phyloP scores from a whole-genome alignment of 1,139 yeast genomes.

The Saccharomycopsis hybrid region DNA sequence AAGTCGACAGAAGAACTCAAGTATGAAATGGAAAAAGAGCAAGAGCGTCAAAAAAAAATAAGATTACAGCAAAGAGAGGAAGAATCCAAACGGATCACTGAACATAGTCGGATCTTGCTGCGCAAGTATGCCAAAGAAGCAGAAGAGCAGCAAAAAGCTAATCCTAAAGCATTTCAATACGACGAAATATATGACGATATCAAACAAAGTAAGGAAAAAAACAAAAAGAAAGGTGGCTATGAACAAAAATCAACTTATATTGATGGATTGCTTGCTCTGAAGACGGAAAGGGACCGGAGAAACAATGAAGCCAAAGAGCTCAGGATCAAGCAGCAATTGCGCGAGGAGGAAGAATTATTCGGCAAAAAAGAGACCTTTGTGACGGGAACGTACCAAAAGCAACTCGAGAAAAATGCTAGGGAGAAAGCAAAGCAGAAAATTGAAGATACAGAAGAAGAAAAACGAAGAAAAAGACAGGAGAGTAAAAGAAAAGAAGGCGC shows the following conservation, averaged over 20 bases:
- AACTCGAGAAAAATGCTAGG: neutral
- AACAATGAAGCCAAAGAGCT: neutral
- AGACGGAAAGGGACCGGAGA: constrained; percentile 5
- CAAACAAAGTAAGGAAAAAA: neutral
- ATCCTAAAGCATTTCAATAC: constrained; percentile 4
- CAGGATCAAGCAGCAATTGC: neutral
- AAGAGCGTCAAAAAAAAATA: no score
- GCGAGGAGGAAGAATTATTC: neutral
- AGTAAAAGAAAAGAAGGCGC: neutral
- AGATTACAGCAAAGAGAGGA: no score
- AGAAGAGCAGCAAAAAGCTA: neutral
- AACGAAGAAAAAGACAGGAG: neutral
- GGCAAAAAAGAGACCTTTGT: neutral
- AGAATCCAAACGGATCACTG: neutral
- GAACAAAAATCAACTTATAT: neutral
- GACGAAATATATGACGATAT: constrained; percentile 12
- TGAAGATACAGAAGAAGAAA: no score
- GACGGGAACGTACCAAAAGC: neutral
- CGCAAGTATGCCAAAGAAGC: neutral
- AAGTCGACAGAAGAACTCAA: no score
- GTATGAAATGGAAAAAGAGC: no score
- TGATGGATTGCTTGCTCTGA: constrained; percentile 2
- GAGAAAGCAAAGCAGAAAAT: neutral
- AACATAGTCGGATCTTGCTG: neutral
- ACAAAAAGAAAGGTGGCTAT: neutral